Evolutionary conservation across 73 alveolate genomes (phyloP).

Genomic region (Tetrahymena borealis): DNA sequence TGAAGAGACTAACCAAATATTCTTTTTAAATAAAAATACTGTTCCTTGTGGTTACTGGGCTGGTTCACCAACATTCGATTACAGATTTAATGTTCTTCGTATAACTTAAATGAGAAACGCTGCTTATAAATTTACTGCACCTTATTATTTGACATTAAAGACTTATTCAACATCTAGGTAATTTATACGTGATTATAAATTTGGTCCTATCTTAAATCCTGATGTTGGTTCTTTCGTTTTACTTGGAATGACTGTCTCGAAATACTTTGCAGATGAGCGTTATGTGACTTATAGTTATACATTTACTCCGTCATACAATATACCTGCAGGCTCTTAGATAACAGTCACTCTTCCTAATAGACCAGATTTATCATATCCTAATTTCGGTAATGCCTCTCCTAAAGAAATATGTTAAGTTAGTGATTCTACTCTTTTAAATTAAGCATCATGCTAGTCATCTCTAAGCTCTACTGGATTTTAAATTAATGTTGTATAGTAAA

Average conservation of each 20-base stretch:
- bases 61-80: neutral
- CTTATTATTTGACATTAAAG: neutral
- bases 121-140: conserved; percentile 3
- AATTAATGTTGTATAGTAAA: neutral
- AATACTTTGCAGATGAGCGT: conserved; percentile 26
- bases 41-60: neutral
- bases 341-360: conserved; percentile 11
- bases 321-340: conserved; percentile 18
- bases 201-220: conserved; percentile 3
- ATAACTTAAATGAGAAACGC: conserved; percentile 30
- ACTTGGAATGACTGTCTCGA: neutral
- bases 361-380: neutral
- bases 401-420: conserved; percentile 2
- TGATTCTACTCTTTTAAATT: neutral
- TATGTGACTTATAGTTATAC: conserved; percentile 7
- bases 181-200: neutral
- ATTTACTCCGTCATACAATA: conserved; percentile 23
- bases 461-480: neutral
- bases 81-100: neutral
- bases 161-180: neutral
- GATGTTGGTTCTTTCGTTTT: neutral
- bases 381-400: conserved; percentile 14
- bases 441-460: neutral
- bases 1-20: neutral
- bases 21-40: neutral